phyloP scores from a whole-genome alignment of 345 rosid genomes.

The Lumnitzera racemosa region DNA sequence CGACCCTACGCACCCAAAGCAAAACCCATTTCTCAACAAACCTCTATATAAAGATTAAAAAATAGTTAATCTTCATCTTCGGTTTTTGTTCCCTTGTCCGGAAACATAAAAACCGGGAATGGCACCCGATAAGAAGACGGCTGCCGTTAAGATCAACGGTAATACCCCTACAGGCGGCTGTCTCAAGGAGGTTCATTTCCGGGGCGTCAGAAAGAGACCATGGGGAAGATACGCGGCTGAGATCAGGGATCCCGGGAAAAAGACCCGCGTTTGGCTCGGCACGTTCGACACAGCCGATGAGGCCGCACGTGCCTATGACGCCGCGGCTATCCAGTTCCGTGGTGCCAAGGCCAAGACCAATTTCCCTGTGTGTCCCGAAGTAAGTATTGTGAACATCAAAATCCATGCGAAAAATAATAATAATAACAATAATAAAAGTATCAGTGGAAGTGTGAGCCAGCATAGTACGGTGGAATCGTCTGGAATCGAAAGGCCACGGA shows the following conservation, averaged over 20 bases:
- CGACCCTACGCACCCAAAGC: too few species aligned
- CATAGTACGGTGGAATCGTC: slow-evolving; percentile 61
- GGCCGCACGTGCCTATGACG: slow-evolving; percentile 77
- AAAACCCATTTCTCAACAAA: too few species aligned
- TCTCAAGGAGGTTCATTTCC: slow-evolving; percentile 41
- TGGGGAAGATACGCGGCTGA: slow-evolving; percentile 90
- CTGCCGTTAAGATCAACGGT: too few species aligned
- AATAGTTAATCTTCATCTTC: too few species aligned
- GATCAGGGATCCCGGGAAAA: slow-evolving; percentile 74
- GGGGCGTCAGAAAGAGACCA: slow-evolving; percentile 89
- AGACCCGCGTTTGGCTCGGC: slow-evolving; percentile 79
- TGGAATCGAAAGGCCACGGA: slow-evolving; percentile 24
- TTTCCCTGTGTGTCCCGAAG: slow-evolving; percentile 20
- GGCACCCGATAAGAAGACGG: too few species aligned
- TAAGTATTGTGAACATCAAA: background rate
- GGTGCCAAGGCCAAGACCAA: slow-evolving; percentile 88
- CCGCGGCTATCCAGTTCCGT: slow-evolving; percentile 57
- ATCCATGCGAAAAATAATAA: background rate
- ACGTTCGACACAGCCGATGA: slow-evolving; percentile 73
- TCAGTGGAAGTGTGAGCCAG: slow-evolving; percentile 47
- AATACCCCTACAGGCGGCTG: too few species aligned
- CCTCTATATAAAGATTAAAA: too few species aligned
- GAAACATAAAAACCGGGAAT: too few species aligned
- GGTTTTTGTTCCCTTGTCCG: too few species aligned
- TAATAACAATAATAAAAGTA: background rate